Evolutionary conservation across 345 rosid genomes (phyloP).

Genomic region (Gossypium turneri): DNA sequence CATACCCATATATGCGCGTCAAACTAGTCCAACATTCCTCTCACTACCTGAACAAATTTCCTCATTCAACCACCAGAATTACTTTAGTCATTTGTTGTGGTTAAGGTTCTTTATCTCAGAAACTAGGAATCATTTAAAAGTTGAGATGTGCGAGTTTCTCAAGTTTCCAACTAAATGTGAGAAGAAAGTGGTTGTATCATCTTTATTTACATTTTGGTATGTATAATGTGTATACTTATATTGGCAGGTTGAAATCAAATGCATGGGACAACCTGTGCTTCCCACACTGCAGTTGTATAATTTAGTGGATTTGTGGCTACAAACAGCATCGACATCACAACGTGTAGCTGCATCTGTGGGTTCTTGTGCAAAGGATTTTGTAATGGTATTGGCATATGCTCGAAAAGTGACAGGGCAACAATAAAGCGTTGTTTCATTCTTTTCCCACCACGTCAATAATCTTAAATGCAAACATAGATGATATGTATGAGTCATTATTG

Average conservation of each 20-base stretch:
- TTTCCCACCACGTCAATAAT: background rate
- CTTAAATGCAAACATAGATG: background rate
- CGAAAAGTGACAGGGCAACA: slow-evolving; percentile 36
- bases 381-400: slow-evolving; percentile 69
- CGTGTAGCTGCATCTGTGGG: slow-evolving; percentile 53
- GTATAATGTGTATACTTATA: background rate
- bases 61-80: background rate
- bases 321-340: slow-evolving; percentile 43
- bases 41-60: background rate
- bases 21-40: background rate
- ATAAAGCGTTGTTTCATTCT: background rate
- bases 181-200: background rate
- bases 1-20: background rate
- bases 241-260: slow-evolving; percentile 16
- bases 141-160: background rate
- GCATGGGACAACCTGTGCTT: background rate
- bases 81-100: background rate
- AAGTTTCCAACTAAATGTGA: slow-evolving; percentile 1
- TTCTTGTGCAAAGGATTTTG: slow-evolving; percentile 72
- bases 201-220: background rate
- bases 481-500: background rate
- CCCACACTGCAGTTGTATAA: slow-evolving; percentile 53
- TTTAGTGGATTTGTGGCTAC: slow-evolving; percentile 68
- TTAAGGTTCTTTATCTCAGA: background rate
- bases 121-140: background rate